Evolutionary conservation across 352 stramenopile species (phyloP).

Genomic region (Globisporangium solare): DNA sequence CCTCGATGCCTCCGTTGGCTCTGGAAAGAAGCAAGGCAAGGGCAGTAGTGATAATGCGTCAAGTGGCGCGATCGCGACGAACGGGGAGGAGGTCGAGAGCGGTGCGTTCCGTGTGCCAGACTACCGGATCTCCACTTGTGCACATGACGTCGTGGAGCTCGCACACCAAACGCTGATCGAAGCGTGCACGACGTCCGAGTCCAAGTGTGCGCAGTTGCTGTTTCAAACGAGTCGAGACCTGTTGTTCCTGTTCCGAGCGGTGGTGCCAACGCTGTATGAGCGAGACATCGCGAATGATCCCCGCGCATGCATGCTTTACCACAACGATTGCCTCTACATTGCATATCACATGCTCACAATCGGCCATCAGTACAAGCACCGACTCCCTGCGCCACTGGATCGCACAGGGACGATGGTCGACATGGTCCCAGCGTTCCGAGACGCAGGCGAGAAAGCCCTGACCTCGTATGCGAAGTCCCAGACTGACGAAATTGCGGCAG

Average conservation of each 20-base stretch:
- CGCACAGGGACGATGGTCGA: constrained; percentile 75
- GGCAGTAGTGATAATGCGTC: constrained; percentile 1
- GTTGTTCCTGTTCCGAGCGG: constrained; percentile 63
- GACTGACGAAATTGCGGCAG: constrained; percentile 39
- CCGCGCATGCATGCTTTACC: constrained; percentile 68
- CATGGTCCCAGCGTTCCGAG: constrained; percentile 65
- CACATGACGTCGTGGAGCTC: constrained; percentile 58
- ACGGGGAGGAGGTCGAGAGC: constrained; percentile 32
- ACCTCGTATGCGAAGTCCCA: constrained; percentile 34
- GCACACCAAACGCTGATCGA: constrained; percentile 63
- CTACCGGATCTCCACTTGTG: constrained; percentile 53
- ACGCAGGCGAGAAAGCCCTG: constrained; percentile 52
- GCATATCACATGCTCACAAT: constrained; percentile 77
- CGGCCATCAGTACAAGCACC: constrained; percentile 65
- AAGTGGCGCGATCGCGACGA: constrained; percentile 8
- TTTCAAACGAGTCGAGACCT: constrained; percentile 79
- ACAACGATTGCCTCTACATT: constrained; percentile 85
- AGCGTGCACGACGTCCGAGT: constrained; percentile 32
- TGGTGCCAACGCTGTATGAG: constrained; percentile 66
- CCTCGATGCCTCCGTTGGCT: constrained; percentile 30
- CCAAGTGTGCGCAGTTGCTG: constrained; percentile 44
- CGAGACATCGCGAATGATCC: constrained; percentile 61
- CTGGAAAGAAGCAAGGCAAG: constrained; percentile 32
- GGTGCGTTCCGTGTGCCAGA: constrained; percentile 61
- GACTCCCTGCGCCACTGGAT: constrained; percentile 46